Evolutionary conservation across 495 filamentous ascomycete species (phyloP), one percentile per base, ranked within the genome.

Genomic region (Parachaetomium inaequale): DNA sequence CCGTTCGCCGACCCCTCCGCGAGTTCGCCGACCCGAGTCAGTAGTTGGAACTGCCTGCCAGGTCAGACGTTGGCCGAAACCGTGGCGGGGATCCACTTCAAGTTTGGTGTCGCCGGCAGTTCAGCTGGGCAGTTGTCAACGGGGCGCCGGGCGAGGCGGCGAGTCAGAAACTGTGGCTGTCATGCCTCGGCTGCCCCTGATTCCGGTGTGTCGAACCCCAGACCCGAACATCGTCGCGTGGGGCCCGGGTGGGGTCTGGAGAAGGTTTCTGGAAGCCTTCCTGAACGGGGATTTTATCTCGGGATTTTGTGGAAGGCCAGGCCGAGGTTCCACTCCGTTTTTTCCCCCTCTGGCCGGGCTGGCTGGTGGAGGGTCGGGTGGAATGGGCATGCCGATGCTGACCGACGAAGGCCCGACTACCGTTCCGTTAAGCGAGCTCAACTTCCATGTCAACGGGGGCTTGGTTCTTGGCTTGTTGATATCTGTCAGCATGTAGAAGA

Each of bases 321-420:
- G 17, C 49, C 49, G 49, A 51, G 49, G 49, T 15, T 28, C 49
- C 15, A 28, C n/a, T n/a, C n/a, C n/a, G n/a, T n/a, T n/a, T n/a
- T 47, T 25, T 47, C 40, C 7, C 15, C n/a, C 40, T n/a, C 12
- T 8, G 36, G 36, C 36, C 12, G 7, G 4, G 14, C 11, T 4
- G 4, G 49, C 2, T n/a, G 26, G 26, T 29, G 40, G 40, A 43
- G 40, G 55, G 38, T 45, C 23, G 36, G 23, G 11, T 50, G 31
- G 56, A 23, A 34, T 36, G 45, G n/a, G n/a, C 15, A 42, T 32
- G 47, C 61, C 61, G 55, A 46, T 19, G 60, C 31, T 55, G 61
- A 38, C 60, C 60, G 60, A 62, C 43, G n/a, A 62, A 62, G 52
- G 53, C 29, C 60, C 60, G 52, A 57, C 38, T 34, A 5, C 15